Evolutionary conservation across 441 rosid species (phyloP).

Genomic region (Oxalis stricta): DNA sequence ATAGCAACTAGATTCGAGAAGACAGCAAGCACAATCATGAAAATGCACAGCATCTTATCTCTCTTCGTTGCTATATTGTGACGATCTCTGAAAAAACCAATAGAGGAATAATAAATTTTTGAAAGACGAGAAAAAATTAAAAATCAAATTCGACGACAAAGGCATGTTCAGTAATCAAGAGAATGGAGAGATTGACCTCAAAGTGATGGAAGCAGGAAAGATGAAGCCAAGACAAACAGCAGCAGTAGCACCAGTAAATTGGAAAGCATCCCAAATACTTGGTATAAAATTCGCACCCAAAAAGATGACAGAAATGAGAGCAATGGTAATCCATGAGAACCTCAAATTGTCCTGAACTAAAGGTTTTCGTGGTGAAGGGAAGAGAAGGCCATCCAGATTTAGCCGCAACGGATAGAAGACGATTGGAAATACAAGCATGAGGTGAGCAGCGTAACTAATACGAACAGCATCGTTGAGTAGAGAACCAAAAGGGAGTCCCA

Average conservation of each 20-base stretch:
- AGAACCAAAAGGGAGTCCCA: conserved; percentile 70
- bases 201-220: conserved; percentile 80
- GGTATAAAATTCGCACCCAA: conserved; percentile 90
- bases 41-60: conserved; percentile 43
- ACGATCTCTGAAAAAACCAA: conserved; percentile 41
- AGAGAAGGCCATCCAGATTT: conserved; percentile 82
- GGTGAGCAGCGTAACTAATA: conserved; percentile 84
- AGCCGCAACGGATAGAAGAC: conserved; percentile 81
- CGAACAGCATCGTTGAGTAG: conserved; percentile 80
- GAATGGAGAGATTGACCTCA: conserved; percentile 45
- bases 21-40: conserved; percentile 70
- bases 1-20: conserved; percentile 63
- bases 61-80: conserved; percentile 46
- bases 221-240: conserved; percentile 96
- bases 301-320: conserved; percentile 50
- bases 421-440: conserved; percentile 93
- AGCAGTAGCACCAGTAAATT: conserved; percentile 93
- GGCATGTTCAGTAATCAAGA: not conserved
- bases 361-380: conserved; percentile 60
- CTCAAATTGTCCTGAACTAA: conserved; percentile 49
- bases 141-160: not conserved
- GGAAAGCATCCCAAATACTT: conserved; percentile 99
- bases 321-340: conserved; percentile 50
- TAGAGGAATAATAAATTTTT: not conserved
- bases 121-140: too few species aligned